Conservation (phyloP, 352 stramenopile species). For the Peronospora farinosa region DNA sequence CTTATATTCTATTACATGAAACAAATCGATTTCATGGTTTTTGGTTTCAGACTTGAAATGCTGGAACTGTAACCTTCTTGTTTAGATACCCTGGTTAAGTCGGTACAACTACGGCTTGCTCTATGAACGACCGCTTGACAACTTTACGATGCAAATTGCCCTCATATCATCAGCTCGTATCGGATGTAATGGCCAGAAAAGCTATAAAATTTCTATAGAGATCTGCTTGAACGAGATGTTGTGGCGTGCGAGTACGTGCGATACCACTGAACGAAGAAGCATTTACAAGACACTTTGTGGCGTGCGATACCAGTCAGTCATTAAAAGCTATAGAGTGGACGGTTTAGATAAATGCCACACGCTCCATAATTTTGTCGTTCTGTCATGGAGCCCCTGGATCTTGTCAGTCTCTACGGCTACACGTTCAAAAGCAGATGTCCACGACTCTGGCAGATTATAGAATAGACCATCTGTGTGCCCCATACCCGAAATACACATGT, state of each 20-base stretch:
- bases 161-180: not conserved
- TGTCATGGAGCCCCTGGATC: no score
- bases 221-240: constrained; percentile 18
- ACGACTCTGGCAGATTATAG: no score
- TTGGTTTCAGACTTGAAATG: constrained; percentile 12
- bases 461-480: no score
- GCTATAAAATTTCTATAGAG: constrained; percentile 19
- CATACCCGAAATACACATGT: no score
- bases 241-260: constrained; percentile 31
- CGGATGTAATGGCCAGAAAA: not conserved
- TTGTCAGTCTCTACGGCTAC: no score
- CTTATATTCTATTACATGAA: not conserved
- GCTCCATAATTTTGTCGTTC: no score
- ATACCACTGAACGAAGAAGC: constrained; percentile 2
- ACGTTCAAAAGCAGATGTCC: no score
- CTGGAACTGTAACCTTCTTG: not conserved
- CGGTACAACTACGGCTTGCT: no score
- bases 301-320: no score
- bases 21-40: not conserved
- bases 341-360: not conserved
- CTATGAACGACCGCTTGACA: no score
- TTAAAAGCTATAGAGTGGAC: not conserved
- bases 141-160: not conserved
- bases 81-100: no score
- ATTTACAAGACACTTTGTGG: not conserved